These are phyloP conservation scores for Ogataea trehalophila DNA, from an alignment of 805 yeast genomes.

Conservation along the genomic window DNA sequence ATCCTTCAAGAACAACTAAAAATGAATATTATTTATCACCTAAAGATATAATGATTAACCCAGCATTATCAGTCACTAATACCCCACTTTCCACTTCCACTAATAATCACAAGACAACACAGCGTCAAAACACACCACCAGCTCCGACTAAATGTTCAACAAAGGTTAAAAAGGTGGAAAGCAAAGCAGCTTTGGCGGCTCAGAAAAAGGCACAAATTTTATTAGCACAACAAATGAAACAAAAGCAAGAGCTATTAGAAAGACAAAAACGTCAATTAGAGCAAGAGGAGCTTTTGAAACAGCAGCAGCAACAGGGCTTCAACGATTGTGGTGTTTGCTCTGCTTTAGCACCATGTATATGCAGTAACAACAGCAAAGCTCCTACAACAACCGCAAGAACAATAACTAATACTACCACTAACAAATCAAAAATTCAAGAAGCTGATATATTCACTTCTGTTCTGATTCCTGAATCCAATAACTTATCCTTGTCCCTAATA, in stretches of 20 bases:
- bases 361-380: background rate
- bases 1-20: conserved; percentile 2
- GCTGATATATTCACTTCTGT: no score
- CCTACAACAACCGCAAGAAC: background rate
- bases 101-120: background rate
- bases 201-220: conserved; percentile 18
- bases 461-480: no score
- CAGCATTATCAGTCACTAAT: conserved; percentile 3
- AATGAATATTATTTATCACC: conserved; percentile 17
- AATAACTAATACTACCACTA: background rate
- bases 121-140: background rate
- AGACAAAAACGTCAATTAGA: conserved; percentile 10
- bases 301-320: conserved; percentile 3
- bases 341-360: background rate
- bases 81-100: background rate
- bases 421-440: no score
- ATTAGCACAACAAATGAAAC: conserved; percentile 19
- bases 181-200: conserved; percentile 16
- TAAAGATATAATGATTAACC: conserved; percentile 22
- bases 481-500: no score
- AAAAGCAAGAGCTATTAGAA: conserved; percentile 14
- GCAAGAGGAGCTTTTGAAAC: conserved; percentile 3
- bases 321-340: background rate
- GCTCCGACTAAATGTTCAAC: background rate
- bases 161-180: conserved; percentile 13